Base-by-base conservation (phyloP, 148 eudicot genomes). In the Chenopodium suecicum region DNA sequence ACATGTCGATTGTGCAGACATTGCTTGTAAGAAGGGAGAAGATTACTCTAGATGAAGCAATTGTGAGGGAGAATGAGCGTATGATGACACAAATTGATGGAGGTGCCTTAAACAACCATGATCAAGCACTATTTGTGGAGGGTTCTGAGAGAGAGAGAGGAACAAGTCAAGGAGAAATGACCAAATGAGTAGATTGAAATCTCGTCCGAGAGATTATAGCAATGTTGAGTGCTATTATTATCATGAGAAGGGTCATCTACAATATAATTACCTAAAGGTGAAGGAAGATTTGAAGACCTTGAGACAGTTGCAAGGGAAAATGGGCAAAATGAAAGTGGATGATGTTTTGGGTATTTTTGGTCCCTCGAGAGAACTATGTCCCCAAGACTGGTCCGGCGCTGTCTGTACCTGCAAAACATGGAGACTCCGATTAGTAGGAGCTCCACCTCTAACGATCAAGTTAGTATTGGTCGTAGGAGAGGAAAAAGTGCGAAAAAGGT, bases 161-260 rank as follows among this genome's bases (percentile, higher is more conserved):
- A 62, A 19, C 25, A 62, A 62, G 25, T 62, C 4, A 25, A 62
- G 66, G 9, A 19, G 23, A 5, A 8, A 62, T 62, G 75, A 50
- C 52, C 29, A 16, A 20, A 1, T 19, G 8, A 10, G 23, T 19
- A 73, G 56, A 22, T 73, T 58, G 22, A 46, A 73, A 25, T 73
- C 75, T 47, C 75, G 19, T 10, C 16, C 29, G 19, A 73, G 75
- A 73, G 58, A 73, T 44, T 4, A 7, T 34, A 73, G 6, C 5
- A 47, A 73, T 46, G 25, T 44, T 25, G 54, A 73, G 31, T 73
- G 75, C n/a, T 73, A 73, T 16, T 46, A 73, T 47, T 73, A 14
- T 73, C 29, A 27, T 34, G 29, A 73, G 52, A 47, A 20, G 14
- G 75, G 58, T 11, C 56, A 73, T 46, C 7, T 47, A 13, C 27